Percentiles rank a stretch among this genome's conserved stretches.
Conservation (phyloP, 257 asterid species). For the Solanum microdontum region DNA sequence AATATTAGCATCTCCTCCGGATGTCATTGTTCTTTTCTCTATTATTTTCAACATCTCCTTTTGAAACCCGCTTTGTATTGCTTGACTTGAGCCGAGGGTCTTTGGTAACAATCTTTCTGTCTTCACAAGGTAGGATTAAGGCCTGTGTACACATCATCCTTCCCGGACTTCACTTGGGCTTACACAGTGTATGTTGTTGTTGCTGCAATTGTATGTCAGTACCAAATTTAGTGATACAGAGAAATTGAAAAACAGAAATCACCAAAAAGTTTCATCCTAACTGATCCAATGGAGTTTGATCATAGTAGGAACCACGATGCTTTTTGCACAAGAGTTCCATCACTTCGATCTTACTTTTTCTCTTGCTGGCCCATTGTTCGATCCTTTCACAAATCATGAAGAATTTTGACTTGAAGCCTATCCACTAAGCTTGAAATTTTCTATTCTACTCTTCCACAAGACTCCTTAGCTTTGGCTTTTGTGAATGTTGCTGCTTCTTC, state of each 20-base stretch:
- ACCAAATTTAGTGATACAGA: background rate
- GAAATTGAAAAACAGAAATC: background rate
- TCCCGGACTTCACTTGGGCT: too few relatives aligned
- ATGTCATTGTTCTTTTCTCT: background rate
- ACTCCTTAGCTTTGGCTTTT: too few relatives aligned
- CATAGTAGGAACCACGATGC: too few relatives aligned
- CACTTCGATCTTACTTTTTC: slow-evolving; percentile 30
- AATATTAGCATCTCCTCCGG: background rate
- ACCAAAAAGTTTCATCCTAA: background rate
- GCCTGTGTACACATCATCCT: background rate
- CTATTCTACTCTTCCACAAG: too few relatives aligned
- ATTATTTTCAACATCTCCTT: background rate
- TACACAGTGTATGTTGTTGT: too few relatives aligned
- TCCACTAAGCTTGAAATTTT: background rate
- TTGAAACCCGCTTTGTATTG: background rate
- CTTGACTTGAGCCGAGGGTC: background rate
- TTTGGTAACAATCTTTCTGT: too few relatives aligned
- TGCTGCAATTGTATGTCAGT: too few relatives aligned
- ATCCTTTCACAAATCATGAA: too few relatives aligned
- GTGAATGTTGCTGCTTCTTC: too few relatives aligned
- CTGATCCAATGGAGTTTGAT: too few relatives aligned
- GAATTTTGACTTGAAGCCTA: background rate
- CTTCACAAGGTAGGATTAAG: too few relatives aligned
- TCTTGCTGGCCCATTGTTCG: too few relatives aligned
- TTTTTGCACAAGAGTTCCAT: slow-evolving; percentile 20